Evolutionary conservation across 2,329 filamentous ascomycete genomes (phyloP), one percentile per base, ranked within the genome.

Genomic region (Exophiala bonariae): DNA sequence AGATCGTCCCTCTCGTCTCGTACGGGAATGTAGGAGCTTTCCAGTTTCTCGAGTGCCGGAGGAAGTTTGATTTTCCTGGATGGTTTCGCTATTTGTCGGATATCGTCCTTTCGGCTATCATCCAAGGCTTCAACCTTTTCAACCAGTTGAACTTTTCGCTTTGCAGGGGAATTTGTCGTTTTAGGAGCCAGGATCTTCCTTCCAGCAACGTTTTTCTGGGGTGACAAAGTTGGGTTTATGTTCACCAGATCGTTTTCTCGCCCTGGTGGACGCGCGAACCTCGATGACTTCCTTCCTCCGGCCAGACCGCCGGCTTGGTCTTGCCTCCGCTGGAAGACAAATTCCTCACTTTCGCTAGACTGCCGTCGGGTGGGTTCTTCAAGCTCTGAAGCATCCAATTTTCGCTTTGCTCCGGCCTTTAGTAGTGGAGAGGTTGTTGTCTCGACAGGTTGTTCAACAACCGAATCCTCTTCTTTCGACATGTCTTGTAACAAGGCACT

Each of bases 401-500:
- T 60, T 33, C 58, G 35, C 40, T 60, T 60, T 19, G 56, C 54
- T 13, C 56, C 56, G 9, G 49, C 47, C 36, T 52, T 59, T 23
- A 55, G 28, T 7, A 54, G 33, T 41, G 41, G 38, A 16, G 40
- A 41, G 19, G 26, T 34, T 7, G 42, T 44, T 20, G 22, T 14
- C 11, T 36, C 10, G 13, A 18, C 38, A 28, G 18, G 14, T 28
- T 32, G 22, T 14, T 51, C 35, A 7, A 41, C 34, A 17, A 59
- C 57, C 14, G 60, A 59, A 17, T 68, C 66, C 2, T 64, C 56
- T 32, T 69, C 68, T 16, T 60, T 59, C 2, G 68, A 31, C 45
- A 77, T 70, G 3, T 61, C 64, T 66, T 73, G 52, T 17, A 62
- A n/a, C 62, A 71, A 37, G 63, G 70, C 59, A 44, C 74, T 76